Evolutionary conservation across 805 yeast species (phyloP).

Genomic region (Cyberlindnera nakhonratchasimensis): DNA sequence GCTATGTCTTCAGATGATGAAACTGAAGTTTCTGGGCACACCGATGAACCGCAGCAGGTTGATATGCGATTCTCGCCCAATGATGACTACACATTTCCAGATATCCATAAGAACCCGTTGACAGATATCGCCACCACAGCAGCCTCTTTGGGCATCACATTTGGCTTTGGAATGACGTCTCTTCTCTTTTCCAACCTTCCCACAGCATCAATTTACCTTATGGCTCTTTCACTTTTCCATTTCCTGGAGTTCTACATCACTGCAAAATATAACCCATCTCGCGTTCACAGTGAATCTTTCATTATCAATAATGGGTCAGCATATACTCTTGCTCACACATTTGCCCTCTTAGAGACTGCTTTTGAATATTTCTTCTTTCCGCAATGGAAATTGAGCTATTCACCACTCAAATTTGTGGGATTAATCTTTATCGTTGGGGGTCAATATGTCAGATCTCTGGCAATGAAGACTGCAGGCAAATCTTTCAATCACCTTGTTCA

Average conservation of each 20-base stretch:
- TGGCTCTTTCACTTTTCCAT: constrained; percentile 62
- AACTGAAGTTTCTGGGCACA: too few relatives aligned
- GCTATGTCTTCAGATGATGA: background rate
- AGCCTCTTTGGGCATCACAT: constrained; percentile 38
- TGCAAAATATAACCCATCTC: constrained; percentile 63
- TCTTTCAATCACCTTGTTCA: constrained; percentile 84
- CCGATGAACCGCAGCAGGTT: too few relatives aligned
- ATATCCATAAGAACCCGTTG: constrained; percentile 39
- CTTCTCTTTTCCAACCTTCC: constrained; percentile 30
- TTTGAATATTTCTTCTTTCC: constrained; percentile 44
- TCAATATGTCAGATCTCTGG: constrained; percentile 63
- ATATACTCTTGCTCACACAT: constrained; percentile 53
- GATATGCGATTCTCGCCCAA: too few relatives aligned
- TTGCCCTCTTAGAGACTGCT: constrained; percentile 50
- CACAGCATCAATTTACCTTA: constrained; percentile 46
- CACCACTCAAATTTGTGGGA: constrained; percentile 41
- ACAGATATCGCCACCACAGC: constrained; percentile 44
- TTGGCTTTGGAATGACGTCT: constrained; percentile 38
- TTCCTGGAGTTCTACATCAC: constrained; percentile 80
- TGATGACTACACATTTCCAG: constrained; percentile 23
- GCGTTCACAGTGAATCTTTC: constrained; percentile 68
- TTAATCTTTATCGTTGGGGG: constrained; percentile 49
- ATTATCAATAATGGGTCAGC: constrained; percentile 59
- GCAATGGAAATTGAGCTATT: constrained; percentile 25
- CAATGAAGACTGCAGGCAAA: constrained; percentile 85